Base-by-base conservation (phyloP, 805 yeast species). In the Pichia manshurica region DNA sequence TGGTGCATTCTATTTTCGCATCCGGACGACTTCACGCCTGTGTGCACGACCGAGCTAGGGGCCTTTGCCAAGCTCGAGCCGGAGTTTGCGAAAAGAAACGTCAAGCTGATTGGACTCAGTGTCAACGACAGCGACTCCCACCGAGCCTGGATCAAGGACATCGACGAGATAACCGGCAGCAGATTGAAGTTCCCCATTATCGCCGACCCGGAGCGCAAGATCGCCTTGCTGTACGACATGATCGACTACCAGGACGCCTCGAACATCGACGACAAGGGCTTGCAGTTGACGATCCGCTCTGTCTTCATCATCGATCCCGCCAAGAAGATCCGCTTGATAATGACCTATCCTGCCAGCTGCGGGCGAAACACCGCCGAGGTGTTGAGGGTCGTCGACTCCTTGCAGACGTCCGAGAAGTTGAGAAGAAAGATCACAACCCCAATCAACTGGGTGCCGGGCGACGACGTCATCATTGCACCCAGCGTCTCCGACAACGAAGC, bases 21-120 rank as follows among this genome's bases (percentile, higher is more conserved):
- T 62, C 89, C 89, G 47, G 87, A 81, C 54, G 88, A 82, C 63
- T 82, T 79, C 71, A 83, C 89, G 19, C 89, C 89, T 32, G 86
- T 83, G 42, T 83, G 89, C 64, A 83, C 88, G 53, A 83, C 89
- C 44, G 89, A 83, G 65, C 71, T 83, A 50, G 88, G 88, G 53
- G 88, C 87, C 7, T 82, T 83, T 59, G 82, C 87, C 54, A 76
- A 78, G 60, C 69, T 83, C 60, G 79, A 81, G 61, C 84, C 84
- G 13, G 87, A 82, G 62, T 83, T 83, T 60, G 71, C 71, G 56
- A 74, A 77, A 63, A 73, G 87, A 63, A 76, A 77, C 48, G 82
- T 81, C 47, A 81, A 81, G 59, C 70, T 83, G 60, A 75, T 83
- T 60, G 88, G 87, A 34, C 69, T 83, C 50, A 79, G 85, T 29